phyloP scores from a whole-genome alignment of 352 stramenopile genomes.

The Peronospora tabacina region DNA sequence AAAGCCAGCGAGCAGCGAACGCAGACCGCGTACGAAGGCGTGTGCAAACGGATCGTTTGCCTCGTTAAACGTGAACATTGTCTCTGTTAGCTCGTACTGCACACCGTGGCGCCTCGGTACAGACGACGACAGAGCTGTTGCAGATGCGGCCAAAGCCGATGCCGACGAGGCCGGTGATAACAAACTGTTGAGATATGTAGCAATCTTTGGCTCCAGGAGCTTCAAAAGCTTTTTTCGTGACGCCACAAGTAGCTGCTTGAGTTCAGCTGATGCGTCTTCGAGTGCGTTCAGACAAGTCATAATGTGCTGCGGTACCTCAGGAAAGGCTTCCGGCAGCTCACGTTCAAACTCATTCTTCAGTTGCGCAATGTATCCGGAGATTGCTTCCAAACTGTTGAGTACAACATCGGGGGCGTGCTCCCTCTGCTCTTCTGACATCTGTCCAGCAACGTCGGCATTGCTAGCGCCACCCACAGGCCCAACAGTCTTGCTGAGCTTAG shows the following conservation, averaged over 20 bases:
- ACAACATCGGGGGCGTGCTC: conserved; percentile 65
- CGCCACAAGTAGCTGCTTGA: conserved; percentile 56
- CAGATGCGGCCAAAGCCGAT: conserved; percentile 27
- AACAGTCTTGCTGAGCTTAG: conserved; percentile 83
- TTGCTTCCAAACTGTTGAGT: conserved; percentile 78
- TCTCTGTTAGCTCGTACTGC: conserved; percentile 76
- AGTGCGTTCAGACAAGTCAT: conserved; percentile 60
- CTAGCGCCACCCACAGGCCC: conserved; percentile 29
- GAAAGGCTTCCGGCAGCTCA: conserved; percentile 64
- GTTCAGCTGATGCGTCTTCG: conserved; percentile 63
- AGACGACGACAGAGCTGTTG: conserved; percentile 26
- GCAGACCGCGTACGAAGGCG: conserved; percentile 56
- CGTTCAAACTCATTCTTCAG: conserved; percentile 68
- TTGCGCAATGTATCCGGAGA: conserved; percentile 69
- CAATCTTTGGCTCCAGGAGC: conserved; percentile 70
- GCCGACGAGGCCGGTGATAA: conserved; percentile 34
- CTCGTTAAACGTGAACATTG: conserved; percentile 84
- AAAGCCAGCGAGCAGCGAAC: conserved; percentile 47
- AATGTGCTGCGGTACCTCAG: conserved; percentile 65
- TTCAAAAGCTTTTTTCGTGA: conserved; percentile 70
- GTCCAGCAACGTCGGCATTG: conserved; percentile 8
- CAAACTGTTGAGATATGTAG: conserved; percentile 39
- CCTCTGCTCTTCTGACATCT: conserved; percentile 36
- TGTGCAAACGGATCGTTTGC: conserved; percentile 83
- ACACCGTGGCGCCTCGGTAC: conserved; percentile 34